Percentiles rank a stretch among this genome's conserved stretches.
Evolutionary conservation across 805 yeast species (phyloP).

Genomic region (Schwanniomyces sp.): DNA sequence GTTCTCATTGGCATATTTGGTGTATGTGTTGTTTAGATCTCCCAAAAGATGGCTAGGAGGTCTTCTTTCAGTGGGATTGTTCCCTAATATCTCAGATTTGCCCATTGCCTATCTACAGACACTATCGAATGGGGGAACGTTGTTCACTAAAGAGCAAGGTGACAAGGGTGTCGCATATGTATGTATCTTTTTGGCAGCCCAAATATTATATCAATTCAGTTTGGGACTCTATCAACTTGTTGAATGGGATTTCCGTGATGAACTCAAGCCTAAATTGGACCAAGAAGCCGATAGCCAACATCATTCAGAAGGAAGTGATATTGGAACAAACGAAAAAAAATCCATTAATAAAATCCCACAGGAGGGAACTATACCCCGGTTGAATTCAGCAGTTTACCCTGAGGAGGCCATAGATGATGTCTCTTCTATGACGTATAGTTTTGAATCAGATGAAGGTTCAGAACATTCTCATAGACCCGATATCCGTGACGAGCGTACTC

Average conservation of each 20-base stretch:
- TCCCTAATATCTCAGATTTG: slow-evolving; percentile 78
- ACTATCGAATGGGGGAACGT: slow-evolving; percentile 57
- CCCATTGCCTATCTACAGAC: slow-evolving; percentile 85
- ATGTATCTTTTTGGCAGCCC: slow-evolving; percentile 71
- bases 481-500: slow-evolving; percentile 5
- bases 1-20: slow-evolving; percentile 42
- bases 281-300: slow-evolving; percentile 9
- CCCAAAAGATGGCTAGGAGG: slow-evolving; percentile 83
- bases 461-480: too few species aligned
- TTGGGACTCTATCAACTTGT: slow-evolving; percentile 72
- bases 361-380: not conserved
- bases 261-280: slow-evolving; percentile 14
- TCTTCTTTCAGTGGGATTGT: slow-evolving; percentile 63
- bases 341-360: not conserved
- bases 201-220: slow-evolving; percentile 68
- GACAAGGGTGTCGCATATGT: slow-evolving; percentile 81
- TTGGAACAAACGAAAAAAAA: not conserved
- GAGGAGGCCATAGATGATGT: not conserved
- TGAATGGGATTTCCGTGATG: slow-evolving; percentile 64
- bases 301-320: not conserved
- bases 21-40: slow-evolving; percentile 50
- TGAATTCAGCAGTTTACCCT: not conserved
- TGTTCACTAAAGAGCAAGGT: slow-evolving; percentile 59
- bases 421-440: not conserved
- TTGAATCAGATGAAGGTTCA: not conserved